phyloP scores from a whole-genome alignment of 495 filamentous ascomycete species.

The Lophiotrema nucula region DNA sequence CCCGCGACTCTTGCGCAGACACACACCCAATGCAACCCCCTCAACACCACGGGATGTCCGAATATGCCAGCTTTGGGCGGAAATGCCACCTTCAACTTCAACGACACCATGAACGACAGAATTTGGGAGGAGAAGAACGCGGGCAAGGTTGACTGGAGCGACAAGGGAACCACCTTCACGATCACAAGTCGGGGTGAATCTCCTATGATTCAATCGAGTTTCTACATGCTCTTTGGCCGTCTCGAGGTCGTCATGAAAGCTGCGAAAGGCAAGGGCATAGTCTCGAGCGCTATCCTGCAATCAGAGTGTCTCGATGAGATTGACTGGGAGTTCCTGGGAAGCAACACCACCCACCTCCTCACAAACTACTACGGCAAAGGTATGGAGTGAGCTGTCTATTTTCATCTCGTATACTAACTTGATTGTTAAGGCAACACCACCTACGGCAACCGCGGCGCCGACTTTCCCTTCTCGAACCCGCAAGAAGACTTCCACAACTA shows the following conservation, averaged over 20 bases:
- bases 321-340: slow-evolving; percentile 35
- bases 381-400: too few relatives aligned
- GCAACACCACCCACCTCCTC: slow-evolving; percentile 8
- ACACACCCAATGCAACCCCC: slow-evolving; percentile 34
- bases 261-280: slow-evolving; percentile 28
- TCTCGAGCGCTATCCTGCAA: slow-evolving; percentile 30
- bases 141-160: slow-evolving; percentile 17
- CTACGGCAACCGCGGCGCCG: slow-evolving; percentile 13
- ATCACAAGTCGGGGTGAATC: slow-evolving; percentile 15
- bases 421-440: slow-evolving; percentile 30
- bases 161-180: slow-evolving; percentile 19
- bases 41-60: slow-evolving; percentile 32
- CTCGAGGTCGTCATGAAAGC: slow-evolving; percentile 24
- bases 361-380: slow-evolving; percentile 36
- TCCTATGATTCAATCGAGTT: slow-evolving; percentile 23
- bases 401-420: too few relatives aligned
- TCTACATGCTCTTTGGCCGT: slow-evolving; percentile 32
- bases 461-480: neutral
- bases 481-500: slow-evolving; percentile 34
- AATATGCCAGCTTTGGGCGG: slow-evolving; percentile 28
- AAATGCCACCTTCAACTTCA: slow-evolving; percentile 36
- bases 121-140: slow-evolving; percentile 29
- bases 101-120: slow-evolving; percentile 13
- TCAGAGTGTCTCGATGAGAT: slow-evolving; percentile 34
- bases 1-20: slow-evolving; percentile 34